A percentile compares a stretch with the other conserved stretches of the same genome.
Conservation (phyloP, 176 grass and related monocot species). For the Phoenix dactylifera region DNA sequence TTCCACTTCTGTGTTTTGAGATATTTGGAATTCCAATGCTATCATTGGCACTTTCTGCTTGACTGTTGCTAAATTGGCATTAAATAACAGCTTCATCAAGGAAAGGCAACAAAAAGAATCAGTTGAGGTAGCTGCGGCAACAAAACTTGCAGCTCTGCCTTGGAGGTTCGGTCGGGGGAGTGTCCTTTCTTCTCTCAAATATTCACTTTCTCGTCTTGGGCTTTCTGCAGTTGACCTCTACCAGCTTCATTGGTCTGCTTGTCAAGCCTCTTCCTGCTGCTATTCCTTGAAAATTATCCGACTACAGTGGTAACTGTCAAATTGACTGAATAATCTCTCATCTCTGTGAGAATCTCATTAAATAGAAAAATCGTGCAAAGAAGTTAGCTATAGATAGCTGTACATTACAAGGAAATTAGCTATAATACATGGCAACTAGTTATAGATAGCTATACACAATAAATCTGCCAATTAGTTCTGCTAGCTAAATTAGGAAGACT, state of each 20-base stretch:
- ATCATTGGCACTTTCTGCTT: not conserved
- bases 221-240: constrained; percentile 80
- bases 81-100: constrained; percentile 74
- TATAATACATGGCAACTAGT: too few species aligned
- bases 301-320: constrained; percentile 1
- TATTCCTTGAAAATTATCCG: not conserved
- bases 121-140: constrained; percentile 52
- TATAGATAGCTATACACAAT: too few species aligned
- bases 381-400: too few species aligned
- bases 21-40: not conserved
- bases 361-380: too few species aligned
- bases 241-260: constrained; percentile 79
- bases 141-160: constrained; percentile 85
- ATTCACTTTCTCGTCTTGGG: constrained; percentile 62
- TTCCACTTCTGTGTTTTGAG: not conserved
- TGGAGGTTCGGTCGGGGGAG: constrained; percentile 86
- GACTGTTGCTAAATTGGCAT: not conserved
- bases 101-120: constrained; percentile 49
- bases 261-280: not conserved
- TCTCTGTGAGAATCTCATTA: too few species aligned
- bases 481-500: too few species aligned
- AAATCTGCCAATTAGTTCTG: too few species aligned
- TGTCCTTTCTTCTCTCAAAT: constrained; percentile 65
- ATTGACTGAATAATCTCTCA: too few species aligned
- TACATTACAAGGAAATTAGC: too few species aligned